Evolutionary conservation across 768 basidiomycete species (phyloP).

Genomic region (Lenzites betulinus): DNA sequence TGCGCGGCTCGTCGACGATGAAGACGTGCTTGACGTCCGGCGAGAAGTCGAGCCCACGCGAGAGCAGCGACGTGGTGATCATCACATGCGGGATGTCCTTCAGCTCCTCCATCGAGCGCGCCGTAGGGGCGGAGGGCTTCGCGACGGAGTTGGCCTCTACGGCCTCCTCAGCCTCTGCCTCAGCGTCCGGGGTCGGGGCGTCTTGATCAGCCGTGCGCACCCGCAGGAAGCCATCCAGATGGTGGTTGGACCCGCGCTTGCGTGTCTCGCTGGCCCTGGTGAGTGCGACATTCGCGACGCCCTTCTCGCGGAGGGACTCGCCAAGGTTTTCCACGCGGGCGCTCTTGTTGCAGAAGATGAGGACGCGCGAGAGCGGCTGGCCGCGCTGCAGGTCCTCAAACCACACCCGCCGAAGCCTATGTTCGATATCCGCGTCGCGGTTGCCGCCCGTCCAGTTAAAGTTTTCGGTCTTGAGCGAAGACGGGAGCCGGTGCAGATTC

Average conservation of each 20-base stretch:
- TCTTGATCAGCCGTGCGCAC: constrained; percentile 19
- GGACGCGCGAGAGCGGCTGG: constrained; percentile 57
- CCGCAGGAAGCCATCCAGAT: constrained; percentile 72
- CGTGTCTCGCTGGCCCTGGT: constrained; percentile 63
- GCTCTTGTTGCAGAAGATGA: constrained; percentile 84
- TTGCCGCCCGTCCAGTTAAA: constrained; percentile 79
- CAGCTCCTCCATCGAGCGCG: constrained; percentile 1
- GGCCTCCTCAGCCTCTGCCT: neutral
- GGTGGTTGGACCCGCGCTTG: constrained; percentile 69
- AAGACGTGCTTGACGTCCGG: constrained; percentile 82
- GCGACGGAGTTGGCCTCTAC: constrained; percentile 2
- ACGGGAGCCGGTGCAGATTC: constrained; percentile 75
- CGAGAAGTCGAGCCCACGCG: constrained; percentile 87
- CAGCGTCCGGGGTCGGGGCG: neutral
- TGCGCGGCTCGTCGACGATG: constrained; percentile 84
- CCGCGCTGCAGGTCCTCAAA: constrained; percentile 50
- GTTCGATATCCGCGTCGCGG: constrained; percentile 77
- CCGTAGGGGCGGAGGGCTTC: neutral
- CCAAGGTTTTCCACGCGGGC: constrained; percentile 66
- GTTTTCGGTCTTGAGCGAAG: constrained; percentile 69
- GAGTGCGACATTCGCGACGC: constrained; percentile 63
- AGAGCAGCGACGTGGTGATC: constrained; percentile 88
- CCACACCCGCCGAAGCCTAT: constrained; percentile 74
- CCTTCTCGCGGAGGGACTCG: constrained; percentile 56
- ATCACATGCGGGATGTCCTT: constrained; percentile 60